Base-by-base conservation (phyloP, 164 flowering plant species). In the Kalanchoe fedtschenkoi region DNA sequence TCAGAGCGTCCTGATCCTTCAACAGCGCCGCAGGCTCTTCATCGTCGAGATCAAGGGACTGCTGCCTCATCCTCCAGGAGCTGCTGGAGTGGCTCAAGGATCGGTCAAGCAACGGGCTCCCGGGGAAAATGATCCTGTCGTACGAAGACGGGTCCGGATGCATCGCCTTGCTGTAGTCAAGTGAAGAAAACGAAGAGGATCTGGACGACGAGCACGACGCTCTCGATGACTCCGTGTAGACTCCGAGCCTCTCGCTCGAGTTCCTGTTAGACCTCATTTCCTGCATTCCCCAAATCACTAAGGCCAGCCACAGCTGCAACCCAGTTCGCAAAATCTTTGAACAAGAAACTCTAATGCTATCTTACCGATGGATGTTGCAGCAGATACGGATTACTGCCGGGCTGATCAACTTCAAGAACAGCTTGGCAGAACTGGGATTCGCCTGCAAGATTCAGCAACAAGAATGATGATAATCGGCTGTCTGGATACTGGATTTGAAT, bases 81-180 rank as follows among this genome's bases (percentile, higher is more conserved):
- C 56, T 51, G 26, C 56, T 51, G 30, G 56, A 51, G 26, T 51
- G 56, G 56, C 56, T 51, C 56, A 51, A 51, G 56, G 56, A 51
- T 17, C 56, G 56, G 26, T 51, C 56, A 26, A 51, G 32, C 56
- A 51, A 10, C 13, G 56, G 56, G 26, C 32, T 51, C 14, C 2
- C 56, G 14, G 56, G 56, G 8, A 51, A 51, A 51, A 26, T 24
- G 17, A 51, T 51, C 14, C 56, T 51, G 32, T 51, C 56, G 28
- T 26, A 51, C 1, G 56, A 51, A 26, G 15, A 51, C 14, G 56
- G 56, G 3, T 51, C 32, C 5, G 56, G 32, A 5, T 51, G 56
- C 17, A 26, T 51, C 26, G 26, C 56, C 26, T 51, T 51, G 32
- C 32, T 51, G 56, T 51, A 51, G 32, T 51, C 56, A 26, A 51